phyloP scores from a whole-genome alignment of 129 eudicot genomes.

The Flaveria sonorensis region DNA sequence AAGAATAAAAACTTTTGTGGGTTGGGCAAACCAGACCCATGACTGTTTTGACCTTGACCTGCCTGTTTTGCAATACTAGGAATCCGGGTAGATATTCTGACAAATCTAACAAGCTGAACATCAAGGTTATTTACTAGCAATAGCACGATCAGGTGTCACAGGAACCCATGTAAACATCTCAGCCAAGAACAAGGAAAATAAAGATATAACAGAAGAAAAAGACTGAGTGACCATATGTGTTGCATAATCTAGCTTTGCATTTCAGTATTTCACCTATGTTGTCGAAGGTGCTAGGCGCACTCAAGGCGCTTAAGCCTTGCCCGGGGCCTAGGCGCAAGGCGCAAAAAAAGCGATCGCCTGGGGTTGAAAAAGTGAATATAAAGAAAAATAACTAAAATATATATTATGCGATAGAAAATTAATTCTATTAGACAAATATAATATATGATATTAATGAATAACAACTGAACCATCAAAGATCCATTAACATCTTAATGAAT shows the following conservation, averaged over 20 bases:
- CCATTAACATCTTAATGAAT: no score
- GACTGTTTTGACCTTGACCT: neutral
- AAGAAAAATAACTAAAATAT: no score
- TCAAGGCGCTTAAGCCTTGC: no score
- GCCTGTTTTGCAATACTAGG: neutral
- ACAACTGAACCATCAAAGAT: no score
- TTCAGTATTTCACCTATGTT: no score
- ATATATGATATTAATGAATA: no score
- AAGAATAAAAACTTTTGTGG: neutral
- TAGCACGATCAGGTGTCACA: neutral
- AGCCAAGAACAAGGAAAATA: neutral
- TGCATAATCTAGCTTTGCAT: constrained; percentile 4
- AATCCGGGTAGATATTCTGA: neutral
- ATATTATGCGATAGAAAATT: no score
- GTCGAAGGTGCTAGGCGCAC: no score
- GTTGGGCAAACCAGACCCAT: neutral
- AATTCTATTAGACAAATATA: no score
- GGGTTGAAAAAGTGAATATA: no score
- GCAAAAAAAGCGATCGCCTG: no score
- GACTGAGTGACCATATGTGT: constrained; percentile 6
- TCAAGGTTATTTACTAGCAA: constrained; percentile 12
- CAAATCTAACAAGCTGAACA: neutral
- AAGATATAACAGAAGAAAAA: neutral
- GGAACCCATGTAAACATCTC: neutral
- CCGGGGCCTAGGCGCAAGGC: no score